A percentile compares a stretch with the other conserved stretches of the same genome.
Conservation (phyloP, 345 rosid species). For the Rhodomyrtus tomentosa region DNA sequence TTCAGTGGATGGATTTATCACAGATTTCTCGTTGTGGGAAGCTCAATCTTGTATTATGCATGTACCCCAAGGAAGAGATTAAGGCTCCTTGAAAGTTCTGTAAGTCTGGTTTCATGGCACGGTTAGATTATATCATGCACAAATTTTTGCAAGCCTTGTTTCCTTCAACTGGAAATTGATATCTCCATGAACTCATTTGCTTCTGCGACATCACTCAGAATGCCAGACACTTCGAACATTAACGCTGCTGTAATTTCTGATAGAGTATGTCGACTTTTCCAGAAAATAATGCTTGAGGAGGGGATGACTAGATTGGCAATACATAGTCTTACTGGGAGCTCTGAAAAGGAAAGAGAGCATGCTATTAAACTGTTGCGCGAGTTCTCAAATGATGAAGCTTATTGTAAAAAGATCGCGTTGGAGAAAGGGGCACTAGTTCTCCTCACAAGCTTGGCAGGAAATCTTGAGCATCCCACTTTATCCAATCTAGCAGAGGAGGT, state of each 20-base stretch:
- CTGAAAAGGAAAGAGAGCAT: constrained; percentile 26
- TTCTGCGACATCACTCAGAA: not conserved
- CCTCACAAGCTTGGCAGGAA: constrained; percentile 29
- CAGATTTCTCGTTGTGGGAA: not conserved
- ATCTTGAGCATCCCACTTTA: constrained; percentile 24
- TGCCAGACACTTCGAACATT: not conserved
- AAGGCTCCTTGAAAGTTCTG: not conserved
- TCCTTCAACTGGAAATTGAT: not conserved
- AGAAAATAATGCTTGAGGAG: constrained; percentile 32
- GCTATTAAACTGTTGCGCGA: constrained; percentile 28
- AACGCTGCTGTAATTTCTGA: not conserved
- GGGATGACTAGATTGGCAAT: constrained; percentile 30
- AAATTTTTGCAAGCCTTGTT: not conserved
- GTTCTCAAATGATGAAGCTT: constrained; percentile 22
- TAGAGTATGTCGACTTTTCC: not conserved
- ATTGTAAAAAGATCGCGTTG: constrained; percentile 18
- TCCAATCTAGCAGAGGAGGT: constrained; percentile 30
- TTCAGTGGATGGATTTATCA: not conserved
- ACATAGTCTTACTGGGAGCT: constrained; percentile 28
- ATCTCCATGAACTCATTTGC: not conserved
- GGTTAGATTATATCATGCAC: not conserved
- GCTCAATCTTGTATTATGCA: not conserved
- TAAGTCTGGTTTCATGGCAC: not conserved
- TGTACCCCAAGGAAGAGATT: not conserved
- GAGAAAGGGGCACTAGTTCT: constrained; percentile 39